Evolutionary conservation across 2,329 filamentous ascomycete genomes (phyloP).

Genomic region (Reticulascus tulasneorum): DNA sequence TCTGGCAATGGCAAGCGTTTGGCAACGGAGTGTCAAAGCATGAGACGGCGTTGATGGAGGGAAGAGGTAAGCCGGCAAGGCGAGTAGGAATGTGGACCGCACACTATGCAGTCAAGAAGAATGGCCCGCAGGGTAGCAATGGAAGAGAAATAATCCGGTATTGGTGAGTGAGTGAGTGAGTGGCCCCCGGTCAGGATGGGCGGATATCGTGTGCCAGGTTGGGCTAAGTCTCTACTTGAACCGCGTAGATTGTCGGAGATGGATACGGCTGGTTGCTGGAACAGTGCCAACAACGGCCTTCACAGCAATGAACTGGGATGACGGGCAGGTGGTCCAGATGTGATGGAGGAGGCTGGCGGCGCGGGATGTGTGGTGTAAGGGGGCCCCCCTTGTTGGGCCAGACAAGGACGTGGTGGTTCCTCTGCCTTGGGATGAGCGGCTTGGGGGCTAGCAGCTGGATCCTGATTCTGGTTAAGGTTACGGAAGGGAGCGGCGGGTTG

Average conservation of each 20-base stretch:
- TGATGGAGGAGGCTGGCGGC: slow-evolving; percentile 10
- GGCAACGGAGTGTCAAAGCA: too few species aligned
- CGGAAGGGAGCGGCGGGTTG: slow-evolving; percentile 13
- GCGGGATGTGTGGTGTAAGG: slow-evolving; percentile 9
- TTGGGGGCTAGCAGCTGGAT: slow-evolving; percentile 6
- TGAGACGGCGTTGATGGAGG: too few species aligned
- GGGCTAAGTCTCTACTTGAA: neutral
- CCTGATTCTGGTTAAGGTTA: slow-evolving; percentile 13
- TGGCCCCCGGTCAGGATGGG: too few species aligned
- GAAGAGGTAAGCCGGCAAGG: too few species aligned
- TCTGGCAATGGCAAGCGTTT: too few species aligned
- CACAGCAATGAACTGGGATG: slow-evolving; percentile 2
- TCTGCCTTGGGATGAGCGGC: slow-evolving; percentile 8
- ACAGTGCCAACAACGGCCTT: neutral
- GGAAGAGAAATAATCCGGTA: neutral
- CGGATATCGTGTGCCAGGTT: neutral
- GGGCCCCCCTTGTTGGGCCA: slow-evolving; percentile 4
- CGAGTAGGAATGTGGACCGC: too few species aligned
- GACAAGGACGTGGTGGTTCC: slow-evolving; percentile 8
- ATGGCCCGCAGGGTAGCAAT: too few species aligned
- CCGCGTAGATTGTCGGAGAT: neutral
- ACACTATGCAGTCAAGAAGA: too few species aligned
- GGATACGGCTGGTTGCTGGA: neutral
- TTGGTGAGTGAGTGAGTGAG: too few species aligned
- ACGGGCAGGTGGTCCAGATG: slow-evolving; percentile 3